These are phyloP conservation scores for Penicillium nordicum DNA, from an alignment of 2,329 filamentous ascomycete genomes.

Conservation along the genomic window DNA sequence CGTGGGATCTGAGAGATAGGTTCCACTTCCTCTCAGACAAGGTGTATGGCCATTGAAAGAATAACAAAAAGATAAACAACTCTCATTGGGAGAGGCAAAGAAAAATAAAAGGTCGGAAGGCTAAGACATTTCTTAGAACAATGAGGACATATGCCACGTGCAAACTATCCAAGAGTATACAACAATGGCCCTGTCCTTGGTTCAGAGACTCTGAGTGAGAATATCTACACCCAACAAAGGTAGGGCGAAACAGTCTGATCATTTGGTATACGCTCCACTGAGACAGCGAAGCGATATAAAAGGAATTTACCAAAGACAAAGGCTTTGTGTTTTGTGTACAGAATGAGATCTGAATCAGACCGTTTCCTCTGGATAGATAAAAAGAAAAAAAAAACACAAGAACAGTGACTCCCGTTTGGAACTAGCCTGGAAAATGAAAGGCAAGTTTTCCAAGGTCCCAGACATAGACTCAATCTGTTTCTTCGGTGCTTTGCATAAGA, in stretches of 20 bases:
- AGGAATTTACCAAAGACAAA: background rate
- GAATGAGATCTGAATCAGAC: background rate
- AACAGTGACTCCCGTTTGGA: background rate
- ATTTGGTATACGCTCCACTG: background rate
- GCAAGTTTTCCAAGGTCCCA: background rate
- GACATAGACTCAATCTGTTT: background rate
- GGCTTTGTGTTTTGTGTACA: conserved; percentile 1
- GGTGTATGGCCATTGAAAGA: background rate
- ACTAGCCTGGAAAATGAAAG: conserved; percentile 2
- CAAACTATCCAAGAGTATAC: background rate
- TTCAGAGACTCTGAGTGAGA: background rate
- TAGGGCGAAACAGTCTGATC: background rate
- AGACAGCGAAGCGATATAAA: background rate
- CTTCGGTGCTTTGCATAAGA: conserved; percentile 4
- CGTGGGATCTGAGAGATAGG: background rate
- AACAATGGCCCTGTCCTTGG: conserved; percentile 5
- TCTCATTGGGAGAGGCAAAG: background rate
- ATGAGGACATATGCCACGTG: background rate
- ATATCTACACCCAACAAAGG: background rate
- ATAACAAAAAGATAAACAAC: background rate
- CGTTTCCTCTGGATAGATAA: background rate
- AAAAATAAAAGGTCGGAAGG: background rate
- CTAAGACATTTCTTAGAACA: background rate
- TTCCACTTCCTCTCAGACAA: background rate
- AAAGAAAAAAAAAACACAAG: background rate